Conservation (phyloP, 2,329 filamentous ascomycete species). For the Colletotrichum shisoi region DNA sequence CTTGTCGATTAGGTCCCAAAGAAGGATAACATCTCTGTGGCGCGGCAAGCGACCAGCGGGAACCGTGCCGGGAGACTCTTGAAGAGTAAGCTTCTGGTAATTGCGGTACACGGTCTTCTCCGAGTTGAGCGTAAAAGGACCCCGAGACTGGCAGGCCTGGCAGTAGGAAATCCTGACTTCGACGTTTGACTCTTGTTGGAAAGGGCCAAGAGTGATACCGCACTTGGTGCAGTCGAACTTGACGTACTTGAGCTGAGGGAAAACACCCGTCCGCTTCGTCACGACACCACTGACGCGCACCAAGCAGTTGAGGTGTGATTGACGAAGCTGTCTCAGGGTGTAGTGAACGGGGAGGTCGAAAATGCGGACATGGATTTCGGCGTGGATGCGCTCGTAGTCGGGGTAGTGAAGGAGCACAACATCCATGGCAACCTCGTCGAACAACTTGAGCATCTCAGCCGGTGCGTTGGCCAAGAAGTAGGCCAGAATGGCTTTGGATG, state of each 20-base stretch:
- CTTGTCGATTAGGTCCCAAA: constrained; percentile 96
- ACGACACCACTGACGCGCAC: constrained; percentile 95
- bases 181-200: constrained; percentile 95
- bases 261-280: constrained; percentile 91
- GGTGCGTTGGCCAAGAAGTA: constrained; percentile 97
- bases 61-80: constrained; percentile 96
- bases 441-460: constrained; percentile 92
- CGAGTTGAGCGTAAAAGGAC: constrained; percentile 93
- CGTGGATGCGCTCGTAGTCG: constrained; percentile 96
- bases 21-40: constrained; percentile 89
- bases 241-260: constrained; percentile 97
- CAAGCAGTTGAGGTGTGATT: constrained; percentile 94
- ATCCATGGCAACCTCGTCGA: constrained; percentile 96
- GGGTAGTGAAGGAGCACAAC: constrained; percentile 95
- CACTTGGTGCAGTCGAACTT: constrained; percentile 98
- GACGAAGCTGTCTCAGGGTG: constrained; percentile 91
- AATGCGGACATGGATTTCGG: constrained; percentile 96
- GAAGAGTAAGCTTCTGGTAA: constrained; percentile 96
- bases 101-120: constrained; percentile 99
- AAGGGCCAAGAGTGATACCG: constrained; percentile 88
- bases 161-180: constrained; percentile 97
- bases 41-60: constrained; percentile 93
- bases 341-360: constrained; percentile 94
- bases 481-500: constrained; percentile 89
- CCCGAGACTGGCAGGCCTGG: constrained; percentile 93